phyloP scores from a whole-genome alignment of 2,329 filamentous ascomycete genomes.

The Xylariaceae sp. region DNA sequence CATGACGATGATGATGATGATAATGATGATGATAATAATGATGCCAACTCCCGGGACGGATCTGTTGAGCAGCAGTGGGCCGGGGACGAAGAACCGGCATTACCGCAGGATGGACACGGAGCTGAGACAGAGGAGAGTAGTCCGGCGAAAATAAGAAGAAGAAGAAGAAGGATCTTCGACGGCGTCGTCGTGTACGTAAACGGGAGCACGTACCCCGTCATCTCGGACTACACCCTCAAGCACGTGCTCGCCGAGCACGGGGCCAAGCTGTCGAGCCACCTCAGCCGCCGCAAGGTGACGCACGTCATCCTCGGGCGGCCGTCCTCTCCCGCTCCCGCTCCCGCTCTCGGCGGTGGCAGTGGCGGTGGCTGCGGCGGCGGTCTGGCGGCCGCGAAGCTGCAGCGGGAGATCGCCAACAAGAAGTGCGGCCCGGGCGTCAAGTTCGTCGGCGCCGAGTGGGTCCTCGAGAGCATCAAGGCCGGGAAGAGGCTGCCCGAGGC shows the following conservation, averaged over 20 bases:
- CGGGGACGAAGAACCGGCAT: too few relatives aligned
- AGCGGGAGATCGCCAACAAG: slow-evolving; percentile 67
- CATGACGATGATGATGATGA: too few relatives aligned
- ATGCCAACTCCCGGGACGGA: too few relatives aligned
- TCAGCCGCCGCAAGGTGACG: slow-evolving; percentile 70
- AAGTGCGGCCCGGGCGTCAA: slow-evolving; percentile 68
- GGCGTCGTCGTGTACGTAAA: slow-evolving; percentile 78
- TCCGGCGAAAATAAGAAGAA: too few relatives aligned
- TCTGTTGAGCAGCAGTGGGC: too few relatives aligned
- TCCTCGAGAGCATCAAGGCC: slow-evolving; percentile 74
- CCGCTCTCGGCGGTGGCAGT: slow-evolving; percentile 30
- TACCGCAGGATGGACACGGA: too few relatives aligned
- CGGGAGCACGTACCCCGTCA: slow-evolving; percentile 71
- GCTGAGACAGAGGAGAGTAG: too few relatives aligned
- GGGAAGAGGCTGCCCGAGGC: slow-evolving; percentile 71
- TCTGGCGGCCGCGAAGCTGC: slow-evolving; percentile 70
- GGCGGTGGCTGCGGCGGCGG: slow-evolving; percentile 48
- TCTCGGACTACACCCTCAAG: slow-evolving; percentile 85
- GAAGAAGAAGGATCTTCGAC: slow-evolving; percentile 55
- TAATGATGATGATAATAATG: too few relatives aligned
- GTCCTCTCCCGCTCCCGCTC: too few relatives aligned
- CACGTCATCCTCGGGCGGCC: slow-evolving; percentile 75
- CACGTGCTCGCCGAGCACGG: slow-evolving; percentile 70
- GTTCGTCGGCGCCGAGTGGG: slow-evolving; percentile 79
- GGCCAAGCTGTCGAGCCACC: slow-evolving; percentile 61